A percentile compares a stretch with the other conserved stretches of the same genome.
Conservation (phyloP, 225 moss, liverwort and hornwort species). For the Bryoerythrophyllum caledonicum region DNA sequence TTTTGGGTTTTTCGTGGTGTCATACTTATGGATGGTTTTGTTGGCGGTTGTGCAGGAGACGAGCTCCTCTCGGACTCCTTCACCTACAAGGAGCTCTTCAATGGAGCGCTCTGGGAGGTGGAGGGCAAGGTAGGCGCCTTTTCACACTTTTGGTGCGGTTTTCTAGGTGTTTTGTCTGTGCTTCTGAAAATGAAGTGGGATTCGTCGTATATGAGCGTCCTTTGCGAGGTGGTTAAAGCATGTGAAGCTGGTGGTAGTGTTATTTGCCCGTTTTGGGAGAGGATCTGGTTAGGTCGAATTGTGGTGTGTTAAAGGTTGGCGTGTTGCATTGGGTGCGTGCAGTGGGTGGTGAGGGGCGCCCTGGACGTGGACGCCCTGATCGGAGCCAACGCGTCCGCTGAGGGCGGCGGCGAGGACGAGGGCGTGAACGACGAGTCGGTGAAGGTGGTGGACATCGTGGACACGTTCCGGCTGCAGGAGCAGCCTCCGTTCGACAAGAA, state of each 20-base stretch:
- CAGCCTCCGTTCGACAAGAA: slow-evolving; percentile 90
- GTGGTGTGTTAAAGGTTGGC: neutral
- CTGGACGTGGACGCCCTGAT: slow-evolving; percentile 61
- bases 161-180: neutral
- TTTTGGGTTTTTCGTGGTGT: neutral
- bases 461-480: slow-evolving; percentile 96
- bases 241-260: neutral
- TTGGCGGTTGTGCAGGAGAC: slow-evolving; percentile 56
- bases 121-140: slow-evolving; percentile 70
- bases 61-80: slow-evolving; percentile 85
- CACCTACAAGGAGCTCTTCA: slow-evolving; percentile 52
- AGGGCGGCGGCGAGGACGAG: slow-evolving; percentile 80
- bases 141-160: neutral
- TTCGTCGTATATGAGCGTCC: neutral
- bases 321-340: neutral
- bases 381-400: slow-evolving; percentile 91
- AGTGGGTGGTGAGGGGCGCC: slow-evolving; percentile 73
- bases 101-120: slow-evolving; percentile 95
- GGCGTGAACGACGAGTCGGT: slow-evolving; percentile 55
- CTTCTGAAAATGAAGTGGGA: too few species aligned
- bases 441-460: slow-evolving; percentile 85
- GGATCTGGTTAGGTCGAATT: neutral
- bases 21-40: neutral
- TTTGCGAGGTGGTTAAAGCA: too few species aligned
- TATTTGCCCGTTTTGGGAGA: neutral